A percentile compares a stretch with the other conserved stretches of the same genome.
These are phyloP conservation scores for Purshia tridentata DNA, from an alignment of 306 rosid species.

Conservation along the genomic window DNA sequence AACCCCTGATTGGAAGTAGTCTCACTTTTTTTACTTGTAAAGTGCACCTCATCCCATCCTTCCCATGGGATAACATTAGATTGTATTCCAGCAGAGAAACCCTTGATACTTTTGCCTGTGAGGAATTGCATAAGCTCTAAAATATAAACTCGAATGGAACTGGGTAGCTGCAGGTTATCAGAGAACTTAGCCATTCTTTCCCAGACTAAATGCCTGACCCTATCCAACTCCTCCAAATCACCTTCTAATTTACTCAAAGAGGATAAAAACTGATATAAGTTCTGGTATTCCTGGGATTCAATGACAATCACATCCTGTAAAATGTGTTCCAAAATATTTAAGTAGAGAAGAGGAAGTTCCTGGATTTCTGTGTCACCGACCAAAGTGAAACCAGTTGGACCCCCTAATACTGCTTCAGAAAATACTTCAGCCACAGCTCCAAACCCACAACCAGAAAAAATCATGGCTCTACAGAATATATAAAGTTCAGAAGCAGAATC, in stretches of 20 bases:
- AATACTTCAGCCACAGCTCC: slow-evolving; percentile 77
- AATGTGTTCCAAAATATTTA: slow-evolving; percentile 63
- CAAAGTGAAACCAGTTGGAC: slow-evolving; percentile 40
- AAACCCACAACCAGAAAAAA: slow-evolving; percentile 91
- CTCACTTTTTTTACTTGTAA: slow-evolving; percentile 44
- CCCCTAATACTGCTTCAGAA: slow-evolving; percentile 53
- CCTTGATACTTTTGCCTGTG: slow-evolving; percentile 66
- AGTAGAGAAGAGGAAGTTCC: slow-evolving; percentile 71
- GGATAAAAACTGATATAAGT: slow-evolving; percentile 64
- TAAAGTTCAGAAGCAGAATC: slow-evolving; percentile 54
- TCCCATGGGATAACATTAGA: slow-evolving; percentile 79
- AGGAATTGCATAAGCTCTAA: slow-evolving; percentile 93
- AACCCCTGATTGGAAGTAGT: slow-evolving; percentile 41
- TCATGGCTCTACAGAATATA: slow-evolving; percentile 76
- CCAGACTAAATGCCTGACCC: slow-evolving; percentile 78
- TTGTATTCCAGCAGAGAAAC: slow-evolving; percentile 66
- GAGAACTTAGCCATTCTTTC: slow-evolving; percentile 83
- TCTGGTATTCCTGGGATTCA: slow-evolving; percentile 64
- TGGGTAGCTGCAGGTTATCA: slow-evolving; percentile 74
- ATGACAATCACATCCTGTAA: slow-evolving; percentile 57
- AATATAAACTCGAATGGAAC: slow-evolving; percentile 77
- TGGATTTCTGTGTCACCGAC: slow-evolving; percentile 42
- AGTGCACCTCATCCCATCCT: slow-evolving; percentile 76
- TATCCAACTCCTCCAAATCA: slow-evolving; percentile 62
- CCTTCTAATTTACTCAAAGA: slow-evolving; percentile 90